Percentiles rank a stretch among this genome's conserved stretches.
These are phyloP conservation scores for Hippophae rhamnoides DNA, from an alignment of 306 rosid species.

Conservation along the genomic window DNA sequence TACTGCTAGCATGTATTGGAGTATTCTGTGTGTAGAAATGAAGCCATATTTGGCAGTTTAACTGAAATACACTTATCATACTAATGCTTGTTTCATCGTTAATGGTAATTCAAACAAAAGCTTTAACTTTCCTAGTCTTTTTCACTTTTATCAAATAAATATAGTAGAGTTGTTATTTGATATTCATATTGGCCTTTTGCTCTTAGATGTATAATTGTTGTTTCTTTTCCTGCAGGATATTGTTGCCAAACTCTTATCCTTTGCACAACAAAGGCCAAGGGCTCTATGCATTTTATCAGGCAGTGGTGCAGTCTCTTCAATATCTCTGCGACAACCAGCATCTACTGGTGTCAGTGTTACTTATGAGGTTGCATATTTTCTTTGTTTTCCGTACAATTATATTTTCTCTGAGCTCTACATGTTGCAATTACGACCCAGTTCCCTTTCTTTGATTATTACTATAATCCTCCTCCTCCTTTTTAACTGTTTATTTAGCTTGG, in stretches of 20 bases:
- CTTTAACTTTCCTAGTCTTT: background rate
- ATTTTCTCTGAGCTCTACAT: background rate
- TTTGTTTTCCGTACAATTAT: background rate
- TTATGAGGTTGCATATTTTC: constrained; percentile 43
- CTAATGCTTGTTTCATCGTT: background rate
- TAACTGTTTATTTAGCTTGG: no score
- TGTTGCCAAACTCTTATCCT: constrained; percentile 58
- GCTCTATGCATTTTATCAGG: constrained; percentile 83
- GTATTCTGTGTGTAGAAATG: no score
- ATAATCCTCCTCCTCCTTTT: no score
- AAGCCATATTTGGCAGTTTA: no score
- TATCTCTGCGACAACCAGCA: constrained; percentile 80
- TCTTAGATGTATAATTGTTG: background rate
- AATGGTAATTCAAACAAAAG: background rate
- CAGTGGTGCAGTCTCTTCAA: constrained; percentile 66
- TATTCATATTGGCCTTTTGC: background rate
- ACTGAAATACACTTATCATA: background rate
- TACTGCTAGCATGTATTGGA: no score
- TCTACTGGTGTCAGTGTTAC: constrained; percentile 59
- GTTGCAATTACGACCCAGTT: background rate
- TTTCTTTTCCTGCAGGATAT: constrained; percentile 58
- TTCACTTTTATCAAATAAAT: background rate
- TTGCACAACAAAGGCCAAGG: constrained; percentile 84
- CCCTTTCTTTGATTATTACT: background rate
- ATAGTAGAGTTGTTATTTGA: background rate